These are phyloP conservation scores for Amauroascus verrucosus DNA, from an alignment of 2,329 filamentous ascomycete species.

Conservation along the genomic window DNA sequence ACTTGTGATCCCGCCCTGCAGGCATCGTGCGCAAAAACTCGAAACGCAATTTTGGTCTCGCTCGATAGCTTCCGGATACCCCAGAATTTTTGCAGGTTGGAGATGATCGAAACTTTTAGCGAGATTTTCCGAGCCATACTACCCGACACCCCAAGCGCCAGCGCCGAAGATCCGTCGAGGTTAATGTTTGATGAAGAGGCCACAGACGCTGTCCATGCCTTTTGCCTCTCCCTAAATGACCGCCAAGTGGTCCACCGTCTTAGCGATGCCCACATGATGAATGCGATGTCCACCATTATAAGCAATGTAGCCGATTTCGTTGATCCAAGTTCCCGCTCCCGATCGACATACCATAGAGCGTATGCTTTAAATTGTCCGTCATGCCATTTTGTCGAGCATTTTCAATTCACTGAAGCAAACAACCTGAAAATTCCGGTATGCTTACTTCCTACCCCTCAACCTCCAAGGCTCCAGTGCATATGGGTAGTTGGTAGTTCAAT, in stretches of 20 bases:
- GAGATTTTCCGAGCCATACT: conserved; percentile 31
- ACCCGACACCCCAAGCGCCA: conserved; percentile 30
- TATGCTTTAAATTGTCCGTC: conserved; percentile 31
- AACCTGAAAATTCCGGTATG: conserved; percentile 24
- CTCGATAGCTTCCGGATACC: conserved; percentile 31
- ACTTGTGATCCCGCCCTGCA: conserved; percentile 28
- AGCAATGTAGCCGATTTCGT: conserved; percentile 29
- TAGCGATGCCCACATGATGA: conserved; percentile 33
- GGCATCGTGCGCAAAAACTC: conserved; percentile 26
- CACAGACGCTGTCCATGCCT: conserved; percentile 30
- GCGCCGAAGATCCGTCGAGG: conserved; percentile 19
- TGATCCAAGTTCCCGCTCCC: conserved; percentile 27
- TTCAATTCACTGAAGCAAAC: conserved; percentile 25
- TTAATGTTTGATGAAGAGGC: conserved; percentile 26
- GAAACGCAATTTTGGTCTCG: conserved; percentile 31
- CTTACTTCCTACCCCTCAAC: conserved; percentile 1
- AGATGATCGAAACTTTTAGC: conserved; percentile 30
- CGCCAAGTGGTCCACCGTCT: conserved; percentile 31
- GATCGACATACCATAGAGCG: conserved; percentile 24
- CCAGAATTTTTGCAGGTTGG: conserved; percentile 26
- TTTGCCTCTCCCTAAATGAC: conserved; percentile 27
- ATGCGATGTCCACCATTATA: conserved; percentile 29
- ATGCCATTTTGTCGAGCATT: conserved; percentile 31
- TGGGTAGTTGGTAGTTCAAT: no score
- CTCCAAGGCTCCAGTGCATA: no score